These are phyloP conservation scores for Sclerotiophoma versabilis DNA, from an alignment of 2,329 filamentous ascomycete species.

Conservation along the genomic window DNA sequence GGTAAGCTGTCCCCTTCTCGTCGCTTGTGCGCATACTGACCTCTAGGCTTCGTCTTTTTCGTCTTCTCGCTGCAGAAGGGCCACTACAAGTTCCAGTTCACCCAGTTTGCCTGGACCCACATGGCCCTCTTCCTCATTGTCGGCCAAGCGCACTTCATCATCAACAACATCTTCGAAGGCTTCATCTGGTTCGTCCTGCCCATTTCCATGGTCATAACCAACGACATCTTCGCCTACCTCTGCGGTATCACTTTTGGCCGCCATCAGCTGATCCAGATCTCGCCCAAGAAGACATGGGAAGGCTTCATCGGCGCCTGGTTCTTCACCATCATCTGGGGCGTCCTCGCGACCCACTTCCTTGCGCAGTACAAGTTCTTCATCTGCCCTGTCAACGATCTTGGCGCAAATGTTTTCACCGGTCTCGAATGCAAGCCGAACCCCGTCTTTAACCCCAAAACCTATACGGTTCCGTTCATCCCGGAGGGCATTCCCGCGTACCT, in stretches of 20 bases:
- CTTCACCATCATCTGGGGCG: conserved; percentile 87
- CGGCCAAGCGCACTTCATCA: conserved; percentile 97
- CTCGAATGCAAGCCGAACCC: conserved; percentile 91
- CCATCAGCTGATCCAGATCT: conserved; percentile 96
- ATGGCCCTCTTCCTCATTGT: conserved; percentile 99
- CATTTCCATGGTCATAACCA: conserved; percentile 92
- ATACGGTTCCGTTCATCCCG: conserved; percentile 65
- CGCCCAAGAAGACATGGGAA: conserved; percentile 98
- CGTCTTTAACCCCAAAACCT: conserved; percentile 81
- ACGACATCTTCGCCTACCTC: conserved; percentile 98
- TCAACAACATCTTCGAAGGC: conserved; percentile 99
- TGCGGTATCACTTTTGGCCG: conserved; percentile 96
- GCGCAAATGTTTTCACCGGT: conserved; percentile 89
- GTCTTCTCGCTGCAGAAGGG: conserved; percentile 93
- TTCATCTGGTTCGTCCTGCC: conserved; percentile 99
- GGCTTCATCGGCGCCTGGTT: conserved; percentile 97
- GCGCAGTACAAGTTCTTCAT: conserved; percentile 97
- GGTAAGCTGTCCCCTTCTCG: conserved; percentile 65
- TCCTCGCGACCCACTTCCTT: conserved; percentile 81
- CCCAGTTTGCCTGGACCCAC: conserved; percentile 98
- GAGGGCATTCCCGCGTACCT: conserved; percentile 33
- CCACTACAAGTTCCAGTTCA: conserved; percentile 98
- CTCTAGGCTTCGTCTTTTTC: conserved; percentile 92
- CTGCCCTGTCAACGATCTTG: conserved; percentile 95
- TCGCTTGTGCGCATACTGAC: conserved; percentile 31